Evolutionary conservation across 805 yeast genomes (phyloP).

Genomic region (Teunomyces pallodes): DNA sequence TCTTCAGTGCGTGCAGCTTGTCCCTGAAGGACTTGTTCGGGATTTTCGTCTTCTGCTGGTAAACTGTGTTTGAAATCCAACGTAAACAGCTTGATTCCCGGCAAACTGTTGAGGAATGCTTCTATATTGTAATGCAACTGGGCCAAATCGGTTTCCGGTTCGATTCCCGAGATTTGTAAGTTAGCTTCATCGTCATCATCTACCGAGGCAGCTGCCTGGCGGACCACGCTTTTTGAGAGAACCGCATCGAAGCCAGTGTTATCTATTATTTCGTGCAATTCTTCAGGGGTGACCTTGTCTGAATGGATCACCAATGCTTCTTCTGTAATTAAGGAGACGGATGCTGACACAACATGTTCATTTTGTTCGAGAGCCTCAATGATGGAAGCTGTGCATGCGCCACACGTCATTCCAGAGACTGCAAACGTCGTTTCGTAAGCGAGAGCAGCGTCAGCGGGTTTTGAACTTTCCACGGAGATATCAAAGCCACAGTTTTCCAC

Average conservation of each 20-base stretch:
- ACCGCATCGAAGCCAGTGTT: constrained; percentile 31
- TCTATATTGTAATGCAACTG: constrained; percentile 39
- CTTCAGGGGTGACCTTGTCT: constrained; percentile 9
- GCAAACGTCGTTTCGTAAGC: constrained; percentile 6
- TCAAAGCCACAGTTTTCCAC: constrained; percentile 61
- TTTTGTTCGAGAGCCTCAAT: constrained; percentile 26
- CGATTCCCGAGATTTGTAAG: constrained; percentile 34
- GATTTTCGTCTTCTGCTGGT: constrained; percentile 11
- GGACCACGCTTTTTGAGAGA: constrained; percentile 1
- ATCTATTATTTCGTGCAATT: constrained; percentile 23
- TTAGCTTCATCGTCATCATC: constrained; percentile 27
- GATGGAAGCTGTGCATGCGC: constrained; percentile 42
- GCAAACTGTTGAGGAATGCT: constrained; percentile 32
- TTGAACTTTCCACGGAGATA: constrained; percentile 8
- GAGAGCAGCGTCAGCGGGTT: neutral
- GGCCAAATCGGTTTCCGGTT: constrained; percentile 23
- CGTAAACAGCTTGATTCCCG: constrained; percentile 27
- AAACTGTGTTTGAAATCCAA: constrained; percentile 19
- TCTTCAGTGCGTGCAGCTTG: constrained; percentile 15
- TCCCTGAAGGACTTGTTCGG: constrained; percentile 12
- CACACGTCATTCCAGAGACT: constrained; percentile 38
- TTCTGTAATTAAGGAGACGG: constrained; percentile 38
- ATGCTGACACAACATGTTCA: constrained; percentile 23
- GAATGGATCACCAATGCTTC: constrained; percentile 28
- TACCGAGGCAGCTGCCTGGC: neutral